A percentile compares a stretch with the other conserved stretches of the same genome.
Conservation (phyloP, 1,284 basidiomycete genomes). For the Cutaneotrichosporon cavernicola region DNA sequence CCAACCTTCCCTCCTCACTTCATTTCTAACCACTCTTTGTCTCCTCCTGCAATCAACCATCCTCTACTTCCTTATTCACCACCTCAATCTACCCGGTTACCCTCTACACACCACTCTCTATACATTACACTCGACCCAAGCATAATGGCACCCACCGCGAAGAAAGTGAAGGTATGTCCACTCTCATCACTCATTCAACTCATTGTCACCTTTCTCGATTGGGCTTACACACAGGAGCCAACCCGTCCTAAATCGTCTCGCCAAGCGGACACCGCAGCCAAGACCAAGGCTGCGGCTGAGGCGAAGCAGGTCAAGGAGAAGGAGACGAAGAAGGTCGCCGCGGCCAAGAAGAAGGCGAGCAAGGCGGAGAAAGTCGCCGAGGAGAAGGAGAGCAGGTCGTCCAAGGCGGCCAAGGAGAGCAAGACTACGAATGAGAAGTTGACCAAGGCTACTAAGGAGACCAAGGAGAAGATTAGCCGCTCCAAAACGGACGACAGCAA, state of each 20-base stretch:
- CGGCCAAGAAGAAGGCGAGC: not conserved
- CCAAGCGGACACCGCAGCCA: constrained; percentile 3
- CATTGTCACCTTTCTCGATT: not conserved
- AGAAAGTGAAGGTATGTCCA: not conserved
- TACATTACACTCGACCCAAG: too few relatives aligned
- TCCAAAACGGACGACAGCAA: not conserved
- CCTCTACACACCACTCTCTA: not conserved
- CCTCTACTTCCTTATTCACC: not conserved
- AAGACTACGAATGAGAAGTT: constrained; percentile 6
- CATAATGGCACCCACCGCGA: not conserved
- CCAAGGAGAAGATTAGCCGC: not conserved
- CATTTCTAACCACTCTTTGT: not conserved
- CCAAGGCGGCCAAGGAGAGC: constrained; percentile 11
- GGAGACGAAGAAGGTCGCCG: constrained; percentile 7
- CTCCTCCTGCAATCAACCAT: not conserved
- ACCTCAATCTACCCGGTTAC: not conserved
- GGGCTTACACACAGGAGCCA: not conserved
- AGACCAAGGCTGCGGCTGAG: constrained; percentile 12
- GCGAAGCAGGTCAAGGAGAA: constrained; percentile 4
- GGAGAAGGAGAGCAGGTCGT: constrained; percentile 11
- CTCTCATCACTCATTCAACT: not conserved
- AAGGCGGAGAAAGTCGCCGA: constrained; percentile 5
- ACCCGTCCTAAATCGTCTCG: constrained; percentile 9
- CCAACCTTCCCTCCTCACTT: not conserved
- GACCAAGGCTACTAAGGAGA: not conserved